Evolutionary conservation across 495 filamentous ascomycete genomes (phyloP), one percentile per base, ranked within the genome.

Genomic region (Acidomyces sp.): DNA sequence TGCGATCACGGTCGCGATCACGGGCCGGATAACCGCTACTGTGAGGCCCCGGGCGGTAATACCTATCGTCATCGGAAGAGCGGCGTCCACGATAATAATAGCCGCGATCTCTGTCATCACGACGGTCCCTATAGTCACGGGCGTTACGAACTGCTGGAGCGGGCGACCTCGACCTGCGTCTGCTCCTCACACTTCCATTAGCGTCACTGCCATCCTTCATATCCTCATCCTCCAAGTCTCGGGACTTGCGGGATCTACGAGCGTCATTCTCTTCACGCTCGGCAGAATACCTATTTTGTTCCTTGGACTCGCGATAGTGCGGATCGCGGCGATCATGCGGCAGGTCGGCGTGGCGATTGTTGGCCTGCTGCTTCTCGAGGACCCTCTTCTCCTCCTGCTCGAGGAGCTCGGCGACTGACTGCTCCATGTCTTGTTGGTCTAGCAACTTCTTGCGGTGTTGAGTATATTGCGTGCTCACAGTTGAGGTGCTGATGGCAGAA

Each of bases 151-250:
- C 30, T 4, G 11, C 7, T 30, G 83, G 84, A 74, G 46, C 84
- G 82, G 80, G 78, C 58, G 80, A 88, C 60, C 78, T 71, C 65
- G 80, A 84, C 67, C 82, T 72, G 60, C 77, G 77, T 66, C 80
- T 82, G 72, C 78, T 84, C 66, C 82, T 74, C 63, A 41, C 25
- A 38, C 84, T 85, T 55, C 75, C 76, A 66, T 76, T 73, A 67
- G 76, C 77, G 49, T 92, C 85, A 65, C 82, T 88, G 40, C 23
- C 36, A 22, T 43, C 39, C 34, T 37, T 29, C 30, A 36, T 48
- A 26, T 36, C 67, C 51, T 74, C 70, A 60, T 81, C 75, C 44
- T 70, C 74, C 52, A 78, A 74, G 53, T 80, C 77, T 17, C 36
- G 39, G 16, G 43, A 46, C 52, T 67, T 58, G 49, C 44, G 48